These are phyloP conservation scores for Sideroxylon spinosum DNA, from an alignment of 179 eudicot species.

Conservation along the genomic window DNA sequence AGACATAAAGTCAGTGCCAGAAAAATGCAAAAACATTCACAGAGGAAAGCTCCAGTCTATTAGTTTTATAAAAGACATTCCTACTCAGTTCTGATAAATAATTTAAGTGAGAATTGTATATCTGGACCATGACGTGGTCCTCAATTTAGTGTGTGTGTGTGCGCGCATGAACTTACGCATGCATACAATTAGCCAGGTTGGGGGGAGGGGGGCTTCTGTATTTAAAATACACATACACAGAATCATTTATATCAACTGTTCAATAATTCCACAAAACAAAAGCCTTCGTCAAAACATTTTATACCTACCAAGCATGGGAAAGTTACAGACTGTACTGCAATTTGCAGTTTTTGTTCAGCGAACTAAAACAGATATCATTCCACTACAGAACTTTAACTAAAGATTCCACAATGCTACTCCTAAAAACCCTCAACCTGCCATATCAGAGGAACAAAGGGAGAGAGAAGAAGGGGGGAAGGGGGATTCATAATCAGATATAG, in stretches of 20 bases:
- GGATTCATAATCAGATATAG: neutral
- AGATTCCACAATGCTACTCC: neutral
- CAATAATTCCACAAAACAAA: neutral
- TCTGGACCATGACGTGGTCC: neutral
- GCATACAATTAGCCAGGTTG: neutral
- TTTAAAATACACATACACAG: neutral
- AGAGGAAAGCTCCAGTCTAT: neutral
- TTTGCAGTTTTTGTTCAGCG: neutral
- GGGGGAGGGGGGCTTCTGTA: neutral
- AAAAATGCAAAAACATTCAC: neutral
- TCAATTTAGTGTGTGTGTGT: neutral
- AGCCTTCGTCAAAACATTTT: neutral
- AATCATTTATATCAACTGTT: neutral
- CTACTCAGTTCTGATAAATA: neutral
- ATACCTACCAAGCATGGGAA: neutral
- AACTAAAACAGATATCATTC: neutral
- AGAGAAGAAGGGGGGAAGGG: neutral
- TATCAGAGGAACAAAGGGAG: constrained; percentile 8
- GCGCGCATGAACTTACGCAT: neutral
- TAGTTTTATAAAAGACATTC: neutral
- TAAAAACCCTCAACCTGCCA: neutral
- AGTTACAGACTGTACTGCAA: neutral
- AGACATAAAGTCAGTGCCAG: neutral
- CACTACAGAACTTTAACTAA: neutral
- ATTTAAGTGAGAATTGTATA: neutral